Evolutionary conservation across 2,329 filamentous ascomycete species (phyloP).

Genomic region (Penicillium sp.): DNA sequence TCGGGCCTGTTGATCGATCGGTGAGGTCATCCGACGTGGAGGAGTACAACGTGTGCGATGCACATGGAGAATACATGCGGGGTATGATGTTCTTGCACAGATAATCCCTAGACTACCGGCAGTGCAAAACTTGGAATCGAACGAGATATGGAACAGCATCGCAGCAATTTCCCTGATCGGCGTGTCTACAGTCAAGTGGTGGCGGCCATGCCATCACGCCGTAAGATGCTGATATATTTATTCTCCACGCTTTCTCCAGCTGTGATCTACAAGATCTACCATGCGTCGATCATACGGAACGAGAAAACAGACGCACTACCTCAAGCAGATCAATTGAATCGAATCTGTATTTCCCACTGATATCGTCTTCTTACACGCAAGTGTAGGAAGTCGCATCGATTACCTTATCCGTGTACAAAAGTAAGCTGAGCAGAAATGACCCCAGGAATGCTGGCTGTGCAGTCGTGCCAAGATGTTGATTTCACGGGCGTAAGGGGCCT

Average conservation of each 20-base stretch:
- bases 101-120: background rate
- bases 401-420: background rate
- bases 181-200: background rate
- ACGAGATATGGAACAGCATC: background rate
- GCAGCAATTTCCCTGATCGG: background rate
- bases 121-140: background rate
- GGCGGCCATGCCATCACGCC: background rate
- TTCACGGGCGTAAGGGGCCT: background rate
- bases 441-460: constrained; percentile 8
- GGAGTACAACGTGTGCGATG: background rate
- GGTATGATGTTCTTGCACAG: background rate
- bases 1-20: background rate
- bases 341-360: background rate
- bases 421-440: background rate
- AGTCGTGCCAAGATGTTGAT: background rate
- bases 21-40: background rate
- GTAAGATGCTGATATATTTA: background rate
- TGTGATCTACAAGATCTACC: background rate
- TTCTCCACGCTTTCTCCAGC: background rate
- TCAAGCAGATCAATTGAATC: no score
- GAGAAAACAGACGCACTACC: background rate
- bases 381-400: background rate
- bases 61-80: background rate
- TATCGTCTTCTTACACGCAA: background rate
- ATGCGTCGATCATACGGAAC: background rate